Conservation (phyloP, 1,284 basidiomycete genomes). For the Sporisorium graminicola region DNA sequence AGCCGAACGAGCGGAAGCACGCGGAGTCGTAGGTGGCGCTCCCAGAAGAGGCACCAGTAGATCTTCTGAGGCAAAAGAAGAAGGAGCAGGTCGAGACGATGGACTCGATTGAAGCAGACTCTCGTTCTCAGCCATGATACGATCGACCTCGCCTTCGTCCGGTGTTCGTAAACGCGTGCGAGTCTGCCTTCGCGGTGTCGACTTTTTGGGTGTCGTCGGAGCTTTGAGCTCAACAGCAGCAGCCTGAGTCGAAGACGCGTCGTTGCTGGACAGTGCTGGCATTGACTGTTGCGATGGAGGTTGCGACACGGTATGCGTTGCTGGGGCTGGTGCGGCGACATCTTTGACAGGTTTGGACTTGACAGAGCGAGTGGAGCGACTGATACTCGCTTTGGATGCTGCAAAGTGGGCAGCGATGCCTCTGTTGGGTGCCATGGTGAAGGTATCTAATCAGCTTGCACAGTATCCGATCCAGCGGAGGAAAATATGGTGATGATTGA, state of each 20-base stretch:
- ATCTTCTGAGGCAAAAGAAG: background rate
- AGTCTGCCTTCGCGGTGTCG: constrained; percentile 20
- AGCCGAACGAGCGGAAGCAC: background rate
- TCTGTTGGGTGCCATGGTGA: constrained; percentile 32
- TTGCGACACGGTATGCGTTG: background rate
- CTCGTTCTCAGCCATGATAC: constrained; percentile 37
- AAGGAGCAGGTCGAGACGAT: constrained; percentile 8
- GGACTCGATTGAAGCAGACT: constrained; percentile 11
- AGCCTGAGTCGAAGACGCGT: background rate
- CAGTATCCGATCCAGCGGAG: constrained; percentile 5
- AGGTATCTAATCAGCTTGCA: background rate
- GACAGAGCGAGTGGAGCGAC: constrained; percentile 17
- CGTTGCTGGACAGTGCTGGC: background rate
- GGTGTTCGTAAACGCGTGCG: constrained; percentile 32
- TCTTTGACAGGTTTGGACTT: constrained; percentile 18
- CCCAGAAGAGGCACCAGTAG: constrained; percentile 23
- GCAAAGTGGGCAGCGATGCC: constrained; percentile 43
- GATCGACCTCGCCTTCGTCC: constrained; percentile 44
- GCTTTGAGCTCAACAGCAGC: background rate
- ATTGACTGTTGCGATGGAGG: background rate
- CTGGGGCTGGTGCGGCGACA: background rate
- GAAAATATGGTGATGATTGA: background rate
- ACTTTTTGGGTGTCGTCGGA: constrained; percentile 20
- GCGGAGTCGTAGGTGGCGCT: constrained; percentile 35
- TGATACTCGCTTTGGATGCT: constrained; percentile 31